Base-by-base conservation (phyloP, 768 basidiomycete genomes). In the Fibroporia radiculosa region DNA sequence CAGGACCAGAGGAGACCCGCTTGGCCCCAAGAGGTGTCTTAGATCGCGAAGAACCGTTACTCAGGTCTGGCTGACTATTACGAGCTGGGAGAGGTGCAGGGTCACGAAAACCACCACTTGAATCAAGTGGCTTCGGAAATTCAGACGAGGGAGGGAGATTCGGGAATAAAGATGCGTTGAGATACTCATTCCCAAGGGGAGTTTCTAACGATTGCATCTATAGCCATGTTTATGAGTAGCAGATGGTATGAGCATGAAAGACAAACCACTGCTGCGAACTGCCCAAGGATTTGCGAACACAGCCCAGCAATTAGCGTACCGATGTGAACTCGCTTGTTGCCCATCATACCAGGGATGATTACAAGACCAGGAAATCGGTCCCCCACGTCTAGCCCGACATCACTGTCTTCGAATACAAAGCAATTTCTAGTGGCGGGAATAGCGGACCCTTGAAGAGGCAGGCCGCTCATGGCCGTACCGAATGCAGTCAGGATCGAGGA, bases 241-340 rank as follows among this genome's bases (percentile, higher is more conserved):
- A 1, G 7, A 18, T 2, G 5, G 34, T 20, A 19, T 14, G 16
- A 13, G 6, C 10, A 6, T 7, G 22, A 34, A 42, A 41, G 27
- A 66, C 86, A 49, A 54, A 96, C 95, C 68, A 96, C 62, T 28
- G 78, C 75, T 28, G 90, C 85, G 53, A 98, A 84, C 61, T 91
- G 90, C 18, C 78, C 78, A 19, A 99, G 69, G 39, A 97, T 77
- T 49, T 84, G 80, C 26, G 92, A 91, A 53, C 90, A 93, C 16
- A 96, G 64, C 57, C 92, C 91, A 14, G 90, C 91, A 44, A 99
- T 65, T 32, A 97, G 66, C 14, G 91, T 91, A 24, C 89, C 88
- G 43, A 98, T 73, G 60, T 93, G 93, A 24, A 90, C 63, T 54
- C 79, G 84, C 61, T 91, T 88, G 56, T 93, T 91, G 5, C 85